Conservation (phyloP, 257 asterid genomes). For the Gentiana dahurica region DNA sequence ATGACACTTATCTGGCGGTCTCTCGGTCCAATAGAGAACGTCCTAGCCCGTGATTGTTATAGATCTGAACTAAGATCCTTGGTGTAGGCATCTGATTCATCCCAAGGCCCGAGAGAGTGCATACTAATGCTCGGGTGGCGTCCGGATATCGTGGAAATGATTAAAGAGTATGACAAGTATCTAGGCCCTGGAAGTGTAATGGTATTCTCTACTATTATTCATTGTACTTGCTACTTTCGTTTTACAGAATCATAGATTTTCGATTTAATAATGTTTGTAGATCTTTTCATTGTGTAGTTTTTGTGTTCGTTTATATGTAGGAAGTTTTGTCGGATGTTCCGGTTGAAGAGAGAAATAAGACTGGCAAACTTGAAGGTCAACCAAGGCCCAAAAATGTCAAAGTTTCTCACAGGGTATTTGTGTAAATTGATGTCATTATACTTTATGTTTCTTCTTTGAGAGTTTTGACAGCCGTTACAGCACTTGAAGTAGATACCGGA, state of each 20-base stretch:
- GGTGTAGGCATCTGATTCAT: constrained; percentile 56
- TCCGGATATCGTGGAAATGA: constrained; percentile 71
- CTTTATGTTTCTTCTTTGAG: too few relatives aligned
- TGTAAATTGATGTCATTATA: too few relatives aligned
- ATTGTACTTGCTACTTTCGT: too few relatives aligned
- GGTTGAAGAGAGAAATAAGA: constrained; percentile 59
- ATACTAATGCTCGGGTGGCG: constrained; percentile 94
- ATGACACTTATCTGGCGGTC: too few relatives aligned
- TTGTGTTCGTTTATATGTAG: constrained; percentile 24
- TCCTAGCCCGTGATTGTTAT: background rate
- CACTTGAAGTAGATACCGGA: too few relatives aligned
- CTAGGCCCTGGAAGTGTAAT: constrained; percentile 87
- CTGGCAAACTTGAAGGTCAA: constrained; percentile 46
- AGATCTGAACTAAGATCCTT: constrained; percentile 6
- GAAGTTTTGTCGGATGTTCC: constrained; percentile 94
- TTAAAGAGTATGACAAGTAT: constrained; percentile 84
- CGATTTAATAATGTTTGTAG: too few relatives aligned
- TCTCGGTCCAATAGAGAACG: too few relatives aligned
- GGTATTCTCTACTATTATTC: constrained; percentile 28
- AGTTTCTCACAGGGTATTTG: constrained; percentile 74
- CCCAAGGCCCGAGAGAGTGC: constrained; percentile 72
- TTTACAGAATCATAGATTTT: too few relatives aligned
- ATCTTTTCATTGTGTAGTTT: background rate
- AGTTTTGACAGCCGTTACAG: too few relatives aligned
- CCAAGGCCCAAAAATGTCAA: constrained; percentile 59